Conservation (phyloP, 345 rosid species). For the Moricandia arvensis region DNA sequence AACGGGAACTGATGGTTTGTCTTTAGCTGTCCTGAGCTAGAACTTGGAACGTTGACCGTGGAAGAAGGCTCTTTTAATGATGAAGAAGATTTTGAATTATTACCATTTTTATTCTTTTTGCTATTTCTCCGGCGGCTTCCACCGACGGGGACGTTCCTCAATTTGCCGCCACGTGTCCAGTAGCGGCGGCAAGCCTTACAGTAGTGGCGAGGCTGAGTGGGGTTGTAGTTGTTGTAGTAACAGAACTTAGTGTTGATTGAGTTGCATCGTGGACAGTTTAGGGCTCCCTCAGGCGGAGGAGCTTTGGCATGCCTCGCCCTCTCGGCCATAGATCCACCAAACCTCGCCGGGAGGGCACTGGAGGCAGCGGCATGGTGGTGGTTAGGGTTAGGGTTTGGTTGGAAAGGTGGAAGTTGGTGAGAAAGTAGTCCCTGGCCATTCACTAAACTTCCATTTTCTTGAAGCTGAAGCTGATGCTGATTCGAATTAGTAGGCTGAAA, state of each 20-base stretch:
- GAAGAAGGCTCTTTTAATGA: conserved; percentile 39
- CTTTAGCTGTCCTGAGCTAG: conserved; percentile 38
- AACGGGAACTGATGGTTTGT: conserved; percentile 51
- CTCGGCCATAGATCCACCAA: conserved; percentile 68
- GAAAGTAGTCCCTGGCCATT: conserved; percentile 34
- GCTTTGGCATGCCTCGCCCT: conserved; percentile 61
- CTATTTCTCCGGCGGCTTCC: conserved; percentile 67
- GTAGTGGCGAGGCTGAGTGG: conserved; percentile 79
- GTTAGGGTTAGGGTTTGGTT: conserved; percentile 40
- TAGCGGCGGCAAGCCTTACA: conserved; percentile 82
- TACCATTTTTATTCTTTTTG: conserved; percentile 56
- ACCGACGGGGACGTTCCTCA: conserved; percentile 74
- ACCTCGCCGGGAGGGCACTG: conserved; percentile 33
- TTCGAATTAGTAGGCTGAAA: conserved; percentile 45
- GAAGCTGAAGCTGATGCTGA: conserved; percentile 19
- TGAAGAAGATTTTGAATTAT: conserved; percentile 39
- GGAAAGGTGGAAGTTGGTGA: conserved; percentile 52
- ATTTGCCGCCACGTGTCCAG: conserved; percentile 80
- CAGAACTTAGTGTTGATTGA: conserved; percentile 82
- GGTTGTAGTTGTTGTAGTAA: conserved; percentile 79
- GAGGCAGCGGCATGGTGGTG: conserved; percentile 32
- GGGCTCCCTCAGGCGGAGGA: conserved; percentile 53
- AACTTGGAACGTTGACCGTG: conserved; percentile 36
- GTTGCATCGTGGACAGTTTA: conserved; percentile 77
- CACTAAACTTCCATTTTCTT: conserved; percentile 30